Percentiles rank a stretch among this genome's conserved stretches.
Evolutionary conservation across 2,329 filamentous ascomycete genomes (phyloP).

Genomic region (Thelonectria discophora): DNA sequence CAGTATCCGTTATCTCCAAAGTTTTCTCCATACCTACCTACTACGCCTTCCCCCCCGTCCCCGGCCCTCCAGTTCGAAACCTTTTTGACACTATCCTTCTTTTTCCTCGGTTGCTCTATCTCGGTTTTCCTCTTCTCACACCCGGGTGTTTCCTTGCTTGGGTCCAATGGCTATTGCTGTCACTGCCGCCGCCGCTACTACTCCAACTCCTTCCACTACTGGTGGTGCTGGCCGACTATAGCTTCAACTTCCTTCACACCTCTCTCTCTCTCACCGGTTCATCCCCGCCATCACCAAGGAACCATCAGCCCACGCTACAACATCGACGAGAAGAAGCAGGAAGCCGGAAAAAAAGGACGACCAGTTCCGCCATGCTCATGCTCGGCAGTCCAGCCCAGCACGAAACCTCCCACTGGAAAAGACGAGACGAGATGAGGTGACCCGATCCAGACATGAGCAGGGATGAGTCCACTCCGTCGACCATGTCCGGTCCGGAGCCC

Average conservation of each 20-base stretch:
- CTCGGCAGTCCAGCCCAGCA: slow-evolving; percentile 37
- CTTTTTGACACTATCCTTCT: slow-evolving; percentile 3
- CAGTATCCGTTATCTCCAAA: no score
- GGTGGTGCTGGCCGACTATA: slow-evolving; percentile 21
- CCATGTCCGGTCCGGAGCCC: slow-evolving; percentile 45
- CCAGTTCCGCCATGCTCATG: slow-evolving; percentile 41
- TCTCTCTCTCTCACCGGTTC: not conserved
- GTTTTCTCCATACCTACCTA: not conserved
- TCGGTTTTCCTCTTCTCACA: not conserved
- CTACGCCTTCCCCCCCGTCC: not conserved
- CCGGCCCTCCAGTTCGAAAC: not conserved
- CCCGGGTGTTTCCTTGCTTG: not conserved
- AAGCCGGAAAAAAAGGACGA: not conserved
- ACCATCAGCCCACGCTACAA: not conserved
- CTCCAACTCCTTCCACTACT: not conserved
- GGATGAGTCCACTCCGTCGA: slow-evolving; percentile 44
- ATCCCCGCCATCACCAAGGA: not conserved
- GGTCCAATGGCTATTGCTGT: not conserved
- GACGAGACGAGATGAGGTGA: slow-evolving; percentile 44
- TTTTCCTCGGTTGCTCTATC: not conserved
- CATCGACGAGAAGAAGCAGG: not conserved
- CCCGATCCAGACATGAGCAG: slow-evolving; percentile 43
- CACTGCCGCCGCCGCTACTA: not conserved
- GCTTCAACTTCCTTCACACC: slow-evolving; percentile 5
- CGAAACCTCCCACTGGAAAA: slow-evolving; percentile 39